phyloP scores from a whole-genome alignment of 169 alveolate genomes.

The Plasmodium cynomolgi region DNA sequence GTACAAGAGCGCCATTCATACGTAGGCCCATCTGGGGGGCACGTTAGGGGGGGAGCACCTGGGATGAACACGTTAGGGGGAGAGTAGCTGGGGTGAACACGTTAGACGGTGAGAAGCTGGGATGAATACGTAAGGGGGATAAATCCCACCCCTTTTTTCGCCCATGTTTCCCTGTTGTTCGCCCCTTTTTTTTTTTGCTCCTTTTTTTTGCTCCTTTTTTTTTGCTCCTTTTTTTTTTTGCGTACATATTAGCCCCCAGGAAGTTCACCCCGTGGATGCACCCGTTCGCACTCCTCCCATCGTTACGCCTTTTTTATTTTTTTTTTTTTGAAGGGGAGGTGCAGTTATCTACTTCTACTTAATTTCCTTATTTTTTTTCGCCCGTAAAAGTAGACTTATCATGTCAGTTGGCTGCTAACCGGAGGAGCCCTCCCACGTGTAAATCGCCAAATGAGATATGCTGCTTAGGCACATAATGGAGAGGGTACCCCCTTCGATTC shows the following conservation, averaged over 20 bases:
- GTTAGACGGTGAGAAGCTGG: not conserved
- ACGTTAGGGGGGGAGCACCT: not conserved
- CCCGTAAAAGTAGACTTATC: not conserved
- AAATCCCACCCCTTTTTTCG: not conserved
- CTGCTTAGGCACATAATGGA: not conserved
- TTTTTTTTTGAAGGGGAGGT: not conserved
- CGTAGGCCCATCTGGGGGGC: not conserved
- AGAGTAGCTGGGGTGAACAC: not conserved
- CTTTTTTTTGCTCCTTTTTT: not conserved
- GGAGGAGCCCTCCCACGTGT: not conserved
- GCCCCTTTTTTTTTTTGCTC: not conserved
- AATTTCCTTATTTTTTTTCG: not conserved
- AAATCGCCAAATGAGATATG: not conserved
- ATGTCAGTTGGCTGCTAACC: not conserved
- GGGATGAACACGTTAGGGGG: not conserved
- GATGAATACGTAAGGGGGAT: not conserved
- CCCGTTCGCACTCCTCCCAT: not conserved
- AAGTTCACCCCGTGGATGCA: not conserved
- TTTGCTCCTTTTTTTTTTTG: not conserved
- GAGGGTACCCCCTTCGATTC: not conserved
- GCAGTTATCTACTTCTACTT: not conserved
- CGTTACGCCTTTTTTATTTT: not conserved
- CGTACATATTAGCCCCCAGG: not conserved
- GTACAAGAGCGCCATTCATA: conserved; percentile 61
- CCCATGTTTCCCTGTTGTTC: not conserved